Evolutionary conservation across 139 green algal genomes (phyloP).

Genomic region (Tetradesmus lagerheimii): DNA sequence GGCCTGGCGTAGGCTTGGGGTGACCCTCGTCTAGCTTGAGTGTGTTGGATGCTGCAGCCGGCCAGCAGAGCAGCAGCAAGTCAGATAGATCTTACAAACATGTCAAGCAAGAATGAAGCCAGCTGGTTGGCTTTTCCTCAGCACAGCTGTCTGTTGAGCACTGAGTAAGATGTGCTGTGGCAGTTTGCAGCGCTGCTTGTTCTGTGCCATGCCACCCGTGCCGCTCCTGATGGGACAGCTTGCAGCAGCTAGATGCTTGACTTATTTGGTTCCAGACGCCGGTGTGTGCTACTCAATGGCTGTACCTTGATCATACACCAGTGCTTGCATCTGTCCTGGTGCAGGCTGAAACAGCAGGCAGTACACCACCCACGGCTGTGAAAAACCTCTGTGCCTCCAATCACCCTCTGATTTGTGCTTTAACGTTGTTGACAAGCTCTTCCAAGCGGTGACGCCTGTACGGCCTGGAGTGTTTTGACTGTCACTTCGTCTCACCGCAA

Average conservation of each 20-base stretch:
- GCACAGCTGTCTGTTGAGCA: too few species aligned
- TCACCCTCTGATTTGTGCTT: background rate
- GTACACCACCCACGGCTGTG: background rate
- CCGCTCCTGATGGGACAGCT: too few species aligned
- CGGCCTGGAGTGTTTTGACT: background rate
- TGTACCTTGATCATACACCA: conserved; percentile 46
- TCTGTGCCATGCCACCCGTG: too few species aligned
- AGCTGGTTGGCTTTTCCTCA: too few species aligned
- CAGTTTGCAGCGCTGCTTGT: too few species aligned
- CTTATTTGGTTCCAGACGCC: too few species aligned
- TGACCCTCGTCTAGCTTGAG: conserved; percentile 45
- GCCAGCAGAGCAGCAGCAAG: background rate
- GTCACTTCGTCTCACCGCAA: too few species aligned
- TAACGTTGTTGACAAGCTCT: background rate
- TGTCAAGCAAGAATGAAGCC: too few species aligned
- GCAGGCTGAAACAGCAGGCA: background rate
- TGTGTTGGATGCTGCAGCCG: background rate
- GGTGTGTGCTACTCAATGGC: background rate
- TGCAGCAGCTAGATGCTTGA: too few species aligned
- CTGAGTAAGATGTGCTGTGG: too few species aligned
- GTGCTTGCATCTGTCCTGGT: conserved; percentile 48
- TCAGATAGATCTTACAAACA: too few species aligned
- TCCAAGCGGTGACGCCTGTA: background rate
- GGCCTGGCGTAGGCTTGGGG: conserved; percentile 42
- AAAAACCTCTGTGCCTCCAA: background rate